Evolutionary conservation across 805 yeast genomes (phyloP), one percentile per base, ranked within the genome.

Genomic region (Komagataella populi): DNA sequence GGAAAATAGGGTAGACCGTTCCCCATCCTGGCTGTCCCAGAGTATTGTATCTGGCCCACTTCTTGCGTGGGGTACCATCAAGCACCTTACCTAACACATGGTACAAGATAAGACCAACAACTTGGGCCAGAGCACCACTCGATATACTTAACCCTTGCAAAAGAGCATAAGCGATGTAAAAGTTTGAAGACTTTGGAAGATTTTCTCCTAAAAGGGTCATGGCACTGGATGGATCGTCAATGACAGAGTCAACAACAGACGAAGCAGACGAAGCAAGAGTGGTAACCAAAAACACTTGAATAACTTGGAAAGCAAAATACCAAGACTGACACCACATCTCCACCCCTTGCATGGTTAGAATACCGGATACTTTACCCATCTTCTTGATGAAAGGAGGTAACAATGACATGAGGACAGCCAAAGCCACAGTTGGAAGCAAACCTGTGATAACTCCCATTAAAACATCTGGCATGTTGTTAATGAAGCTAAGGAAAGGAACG

Each of bases 1-100:
- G 84, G 64, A 82, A 83, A 8, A 75, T 71, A 6, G 97, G 96
- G 67, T 85, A 91, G 12, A 79, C 70, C 16, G 85, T 80, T 49
- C 97, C 95, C 86, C 90, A 89, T 22, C 78, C 75, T 47, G 90
- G 85, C 46, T 76, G 72, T 10, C 80, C 74, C 58, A 91, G 70
- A 1, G 71, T 73, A 63, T 78, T 79, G 63, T 67, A 78, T 61
- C 96, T 80, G 54, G 66, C 78, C 96, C 96, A 91, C 70, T 84
- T 86, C 68, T 87, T 83, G 69, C 98, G 81, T 55, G 98, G 98
- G 5, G 98, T 88, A 51, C 77, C 74, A 64, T 89, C 96, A 54
- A 93, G 74, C 20, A 88, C 54, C 56, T 70, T 71, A 30, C 93
- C 87, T 53, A 90, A 70, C 44, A 84, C 69, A 62, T 84, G 81